Evolutionary conservation across 495 filamentous ascomycete genomes (phyloP).

Genomic region (Penicillium parvum): DNA sequence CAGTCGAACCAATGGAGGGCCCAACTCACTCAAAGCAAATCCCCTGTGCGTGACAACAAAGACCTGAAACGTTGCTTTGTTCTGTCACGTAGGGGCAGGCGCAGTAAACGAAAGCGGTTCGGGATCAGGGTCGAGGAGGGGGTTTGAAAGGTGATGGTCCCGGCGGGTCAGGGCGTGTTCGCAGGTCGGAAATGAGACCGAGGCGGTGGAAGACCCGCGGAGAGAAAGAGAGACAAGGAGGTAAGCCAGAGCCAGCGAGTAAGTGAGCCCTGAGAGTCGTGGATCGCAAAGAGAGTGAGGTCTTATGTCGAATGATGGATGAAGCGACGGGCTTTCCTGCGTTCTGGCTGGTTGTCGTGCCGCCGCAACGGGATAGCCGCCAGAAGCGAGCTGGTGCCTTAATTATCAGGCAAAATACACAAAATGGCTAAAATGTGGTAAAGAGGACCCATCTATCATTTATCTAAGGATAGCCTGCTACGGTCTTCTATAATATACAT

Average conservation of each 20-base stretch:
- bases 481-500: no score
- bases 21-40: conserved; percentile 15
- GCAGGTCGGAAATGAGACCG: conserved; percentile 12
- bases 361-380: conserved; percentile 47
- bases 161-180: conserved; percentile 24
- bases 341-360: conserved; percentile 43
- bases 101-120: conserved; percentile 21
- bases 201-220: conserved; percentile 13
- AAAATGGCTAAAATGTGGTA: background rate
- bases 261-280: conserved; percentile 13
- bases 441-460: background rate
- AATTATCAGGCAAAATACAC: conserved; percentile 14
- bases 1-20: conserved; percentile 19
- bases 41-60: conserved; percentile 11
- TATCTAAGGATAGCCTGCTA: background rate
- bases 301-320: conserved; percentile 27
- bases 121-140: conserved; percentile 22
- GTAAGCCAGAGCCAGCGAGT: conserved; percentile 7
- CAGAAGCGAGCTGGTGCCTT: conserved; percentile 36
- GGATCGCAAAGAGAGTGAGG: conserved; percentile 10
- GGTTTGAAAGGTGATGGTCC: conserved; percentile 25
- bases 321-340: conserved; percentile 37
- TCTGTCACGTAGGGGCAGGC: conserved; percentile 1
- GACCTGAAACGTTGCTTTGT: conserved; percentile 11
- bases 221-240: conserved; percentile 1